Evolutionary conservation across 805 yeast species (phyloP).

Genomic region (Clavispora asparagi): DNA sequence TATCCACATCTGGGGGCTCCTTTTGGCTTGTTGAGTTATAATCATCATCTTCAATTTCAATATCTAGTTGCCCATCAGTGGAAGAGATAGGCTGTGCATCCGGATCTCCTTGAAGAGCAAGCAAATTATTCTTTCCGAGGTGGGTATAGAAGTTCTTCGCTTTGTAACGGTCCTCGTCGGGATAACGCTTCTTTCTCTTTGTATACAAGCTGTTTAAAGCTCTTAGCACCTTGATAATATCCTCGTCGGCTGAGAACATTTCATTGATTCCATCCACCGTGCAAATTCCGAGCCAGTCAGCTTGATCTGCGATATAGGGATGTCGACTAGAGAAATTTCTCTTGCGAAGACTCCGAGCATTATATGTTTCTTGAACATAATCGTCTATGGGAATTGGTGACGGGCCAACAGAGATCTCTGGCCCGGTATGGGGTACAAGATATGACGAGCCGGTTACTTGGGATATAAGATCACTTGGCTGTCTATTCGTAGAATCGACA

Average conservation of each 20-base stretch:
- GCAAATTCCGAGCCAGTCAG: constrained; percentile 38
- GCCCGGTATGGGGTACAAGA: too few relatives aligned
- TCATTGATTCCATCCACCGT: constrained; percentile 32
- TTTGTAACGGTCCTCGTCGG: constrained; percentile 35
- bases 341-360: constrained; percentile 28
- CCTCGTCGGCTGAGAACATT: constrained; percentile 29
- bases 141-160: constrained; percentile 34
- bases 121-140: constrained; percentile 21
- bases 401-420: too few relatives aligned
- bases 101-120: constrained; percentile 10
- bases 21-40: not conserved
- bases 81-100: constrained; percentile 1
- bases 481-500: too few relatives aligned
- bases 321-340: constrained; percentile 40
- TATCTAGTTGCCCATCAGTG: not conserved
- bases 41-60: constrained; percentile 4
- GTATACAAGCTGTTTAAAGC: constrained; percentile 33
- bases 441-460: too few relatives aligned
- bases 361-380: not conserved
- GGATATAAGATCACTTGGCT: too few relatives aligned
- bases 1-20: constrained; percentile 1
- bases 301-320: constrained; percentile 42
- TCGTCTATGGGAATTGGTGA: not conserved
- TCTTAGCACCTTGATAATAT: constrained; percentile 25
- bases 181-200: constrained; percentile 25